These are phyloP conservation scores for Cynara cardunculus DNA, from an alignment of 129 eudicot species.

Conservation along the genomic window DNA sequence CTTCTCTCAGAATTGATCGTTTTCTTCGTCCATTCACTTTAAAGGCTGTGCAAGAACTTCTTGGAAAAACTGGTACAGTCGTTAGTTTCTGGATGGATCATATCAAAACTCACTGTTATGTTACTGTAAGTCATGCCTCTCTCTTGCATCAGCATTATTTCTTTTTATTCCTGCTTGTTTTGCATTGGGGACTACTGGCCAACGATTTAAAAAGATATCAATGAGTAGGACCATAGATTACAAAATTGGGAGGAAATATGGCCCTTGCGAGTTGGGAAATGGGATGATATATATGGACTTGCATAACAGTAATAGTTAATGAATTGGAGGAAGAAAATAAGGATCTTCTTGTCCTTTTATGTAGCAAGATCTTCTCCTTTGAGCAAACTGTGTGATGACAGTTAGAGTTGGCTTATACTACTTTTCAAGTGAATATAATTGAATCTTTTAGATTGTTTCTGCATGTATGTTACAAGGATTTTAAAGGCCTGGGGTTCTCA, in stretches of 20 bases:
- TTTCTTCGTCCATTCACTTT: slow-evolving; percentile 93
- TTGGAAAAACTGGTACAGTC: slow-evolving; percentile 77
- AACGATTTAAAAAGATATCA: no score
- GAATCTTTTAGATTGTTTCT: neutral
- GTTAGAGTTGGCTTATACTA: neutral
- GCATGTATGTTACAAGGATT: neutral
- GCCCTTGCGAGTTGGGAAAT: no score
- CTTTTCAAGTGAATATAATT: no score
- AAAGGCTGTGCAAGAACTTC: slow-evolving; percentile 95
- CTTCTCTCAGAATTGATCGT: slow-evolving; percentile 73
- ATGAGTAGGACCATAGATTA: neutral
- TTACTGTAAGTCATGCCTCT: slow-evolving; percentile 48
- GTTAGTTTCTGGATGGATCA: slow-evolving; percentile 97
- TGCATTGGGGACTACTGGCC: neutral
- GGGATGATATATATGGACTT: no score
- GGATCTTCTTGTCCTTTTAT: neutral
- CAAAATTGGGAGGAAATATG: no score
- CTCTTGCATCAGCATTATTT: neutral
- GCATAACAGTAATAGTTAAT: no score
- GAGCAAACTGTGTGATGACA: neutral
- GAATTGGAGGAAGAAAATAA: neutral
- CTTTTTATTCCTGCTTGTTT: neutral
- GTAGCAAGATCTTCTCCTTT: no score
- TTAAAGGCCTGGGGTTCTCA: neutral
- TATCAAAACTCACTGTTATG: slow-evolving; percentile 93